Evolutionary conservation across 192 early-diverging fungal genomes (phyloP).

Genomic region (Coemansia sp.): DNA sequence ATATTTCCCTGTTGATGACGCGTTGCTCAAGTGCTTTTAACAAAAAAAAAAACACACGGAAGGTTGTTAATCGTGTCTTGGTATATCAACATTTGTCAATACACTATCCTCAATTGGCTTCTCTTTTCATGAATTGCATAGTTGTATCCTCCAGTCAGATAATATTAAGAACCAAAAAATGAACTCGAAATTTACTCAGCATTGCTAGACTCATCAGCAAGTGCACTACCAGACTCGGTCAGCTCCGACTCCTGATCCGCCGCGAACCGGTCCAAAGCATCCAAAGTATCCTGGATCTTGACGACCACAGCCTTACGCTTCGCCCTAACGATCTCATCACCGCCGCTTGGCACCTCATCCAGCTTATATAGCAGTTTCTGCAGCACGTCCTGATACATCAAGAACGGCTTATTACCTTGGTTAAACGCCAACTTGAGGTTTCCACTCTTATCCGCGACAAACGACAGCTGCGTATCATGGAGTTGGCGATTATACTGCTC

Average conservation of each 20-base stretch:
- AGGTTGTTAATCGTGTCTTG: too few species aligned
- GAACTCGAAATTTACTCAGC: constrained; percentile 12
- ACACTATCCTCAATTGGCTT: too few species aligned
- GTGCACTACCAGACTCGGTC: constrained; percentile 14
- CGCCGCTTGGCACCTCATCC: constrained; percentile 33
- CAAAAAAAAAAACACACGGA: not conserved
- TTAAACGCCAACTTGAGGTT: constrained; percentile 40
- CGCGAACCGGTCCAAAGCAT: constrained; percentile 41
- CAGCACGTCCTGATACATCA: constrained; percentile 43
- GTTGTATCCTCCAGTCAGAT: not conserved
- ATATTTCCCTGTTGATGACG: not conserved
- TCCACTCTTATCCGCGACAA: constrained; percentile 47
- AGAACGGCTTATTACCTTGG: constrained; percentile 31
- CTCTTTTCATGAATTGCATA: too few species aligned
- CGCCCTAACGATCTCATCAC: constrained; percentile 21
- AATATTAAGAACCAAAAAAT: constrained; percentile 1
- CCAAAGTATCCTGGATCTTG: constrained; percentile 44
- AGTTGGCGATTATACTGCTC: constrained; percentile 39
- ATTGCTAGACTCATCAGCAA: constrained; percentile 38
- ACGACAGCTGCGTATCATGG: constrained; percentile 45
- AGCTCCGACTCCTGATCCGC: constrained; percentile 42
- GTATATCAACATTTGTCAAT: too few species aligned
- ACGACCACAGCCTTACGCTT: constrained; percentile 32
- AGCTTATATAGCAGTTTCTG: constrained; percentile 28
- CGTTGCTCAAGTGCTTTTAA: not conserved